A percentile compares a stretch with the other conserved stretches of the same genome.
These are phyloP conservation scores for Suillus ampliporus DNA, from an alignment of 768 basidiomycete species.

Conservation along the genomic window DNA sequence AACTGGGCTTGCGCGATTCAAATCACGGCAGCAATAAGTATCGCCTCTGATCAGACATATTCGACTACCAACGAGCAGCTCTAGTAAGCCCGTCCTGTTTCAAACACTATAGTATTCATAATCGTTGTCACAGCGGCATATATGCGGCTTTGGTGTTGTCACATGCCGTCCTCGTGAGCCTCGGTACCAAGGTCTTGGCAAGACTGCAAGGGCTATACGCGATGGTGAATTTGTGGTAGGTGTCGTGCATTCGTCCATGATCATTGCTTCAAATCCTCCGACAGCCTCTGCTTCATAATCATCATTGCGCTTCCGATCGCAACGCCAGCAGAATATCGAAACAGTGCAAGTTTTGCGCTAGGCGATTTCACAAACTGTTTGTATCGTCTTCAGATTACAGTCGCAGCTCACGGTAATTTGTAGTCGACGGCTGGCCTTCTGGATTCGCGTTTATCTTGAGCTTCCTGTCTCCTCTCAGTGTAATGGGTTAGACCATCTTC, in stretches of 20 bases:
- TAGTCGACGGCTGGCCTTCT: conserved; percentile 46
- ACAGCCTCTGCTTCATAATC: conserved; percentile 25
- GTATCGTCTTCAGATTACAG: background rate
- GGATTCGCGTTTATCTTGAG: conserved; percentile 53
- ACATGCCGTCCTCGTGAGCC: conserved; percentile 66
- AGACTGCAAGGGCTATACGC: conserved; percentile 39
- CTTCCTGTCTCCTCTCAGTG: conserved; percentile 43
- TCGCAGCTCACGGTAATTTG: no score
- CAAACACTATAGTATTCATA: conserved; percentile 48
- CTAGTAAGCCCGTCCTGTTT: conserved; percentile 47
- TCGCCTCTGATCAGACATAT: conserved; percentile 46
- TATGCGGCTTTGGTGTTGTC: conserved; percentile 64
- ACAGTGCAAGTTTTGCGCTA: conserved; percentile 44
- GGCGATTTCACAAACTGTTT: conserved; percentile 42
- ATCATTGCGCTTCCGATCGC: conserved; percentile 46
- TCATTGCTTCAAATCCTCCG: no score
- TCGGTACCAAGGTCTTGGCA: conserved; percentile 66
- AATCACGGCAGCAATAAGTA: conserved; percentile 53
- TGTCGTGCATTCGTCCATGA: no score
- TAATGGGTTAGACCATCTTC: conserved; percentile 31
- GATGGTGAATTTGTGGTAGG: no score
- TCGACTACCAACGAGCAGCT: conserved; percentile 49
- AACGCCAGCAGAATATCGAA: conserved; percentile 41
- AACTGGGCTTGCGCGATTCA: conserved; percentile 67
- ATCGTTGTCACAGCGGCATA: conserved; percentile 54